Percentiles rank a stretch among this genome's conserved stretches.
Conservation (phyloP, 1,139 yeast species). For the Candida sanyaensis region DNA sequence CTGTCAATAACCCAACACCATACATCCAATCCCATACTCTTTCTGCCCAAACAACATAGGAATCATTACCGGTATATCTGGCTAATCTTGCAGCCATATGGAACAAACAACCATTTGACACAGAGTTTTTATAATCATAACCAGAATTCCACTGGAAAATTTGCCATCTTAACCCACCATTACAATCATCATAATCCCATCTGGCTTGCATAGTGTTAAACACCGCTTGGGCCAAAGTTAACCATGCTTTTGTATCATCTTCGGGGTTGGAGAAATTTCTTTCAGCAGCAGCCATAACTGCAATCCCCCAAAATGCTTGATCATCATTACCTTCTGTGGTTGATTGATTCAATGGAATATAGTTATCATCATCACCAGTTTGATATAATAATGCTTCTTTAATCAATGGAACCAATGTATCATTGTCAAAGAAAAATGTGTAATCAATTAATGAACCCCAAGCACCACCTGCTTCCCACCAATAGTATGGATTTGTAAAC, state of each 20-base stretch:
- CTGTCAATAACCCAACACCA: conserved; percentile 56
- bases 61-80: conserved; percentile 71
- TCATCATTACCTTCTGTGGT: conserved; percentile 89
- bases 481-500: conserved; percentile 77
- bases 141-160: conserved; percentile 95
- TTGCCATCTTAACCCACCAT: conserved; percentile 96
- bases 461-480: conserved; percentile 96
- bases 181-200: conserved; percentile 77
- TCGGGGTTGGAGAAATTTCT: conserved; percentile 70
- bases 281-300: conserved; percentile 84
- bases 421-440: conserved; percentile 61
- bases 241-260: conserved; percentile 52
- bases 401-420: conserved; percentile 56
- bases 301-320: conserved; percentile 89
- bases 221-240: conserved; percentile 73
- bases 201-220: conserved; percentile 87
- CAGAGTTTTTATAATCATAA: conserved; percentile 87
- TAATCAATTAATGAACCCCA: conserved; percentile 78
- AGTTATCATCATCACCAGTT: conserved; percentile 65
- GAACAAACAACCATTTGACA: conserved; percentile 88
- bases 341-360: conserved; percentile 74
- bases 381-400: conserved; percentile 64
- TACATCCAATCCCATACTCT: conserved; percentile 81
- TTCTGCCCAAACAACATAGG: conserved; percentile 81
- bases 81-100: conserved; percentile 86